Conservation (phyloP, 495 filamentous ascomycete species). For the Xylaria longipes region DNA sequence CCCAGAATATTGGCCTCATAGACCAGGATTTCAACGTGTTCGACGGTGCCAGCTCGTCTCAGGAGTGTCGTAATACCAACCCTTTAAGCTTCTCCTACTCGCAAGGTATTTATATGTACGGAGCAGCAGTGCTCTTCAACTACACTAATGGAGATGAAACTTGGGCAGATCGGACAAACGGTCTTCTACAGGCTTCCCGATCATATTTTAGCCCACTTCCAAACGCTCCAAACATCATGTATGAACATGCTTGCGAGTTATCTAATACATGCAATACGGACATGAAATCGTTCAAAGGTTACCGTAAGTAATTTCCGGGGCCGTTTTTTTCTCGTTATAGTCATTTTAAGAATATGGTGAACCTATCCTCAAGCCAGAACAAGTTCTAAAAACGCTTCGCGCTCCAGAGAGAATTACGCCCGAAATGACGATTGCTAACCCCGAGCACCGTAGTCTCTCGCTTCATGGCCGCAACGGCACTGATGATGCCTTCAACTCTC, state of each 20-base stretch:
- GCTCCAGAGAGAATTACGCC: neutral
- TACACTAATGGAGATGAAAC: slow-evolving; percentile 58
- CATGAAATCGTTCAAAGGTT: slow-evolving; percentile 81
- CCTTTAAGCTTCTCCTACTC: slow-evolving; percentile 66
- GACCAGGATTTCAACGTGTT: slow-evolving; percentile 57
- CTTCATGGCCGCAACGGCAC: slow-evolving; percentile 72
- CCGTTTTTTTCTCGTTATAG: neutral
- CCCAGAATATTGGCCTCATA: slow-evolving; percentile 56
- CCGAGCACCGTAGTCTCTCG: slow-evolving; percentile 52
- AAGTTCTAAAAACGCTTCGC: neutral
- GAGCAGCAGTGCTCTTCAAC: slow-evolving; percentile 70
- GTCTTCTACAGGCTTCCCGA: slow-evolving; percentile 52
- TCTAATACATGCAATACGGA: slow-evolving; percentile 68
- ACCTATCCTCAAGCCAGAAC: too few relatives aligned
- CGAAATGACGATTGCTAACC: neutral
- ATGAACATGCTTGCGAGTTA: slow-evolving; percentile 77
- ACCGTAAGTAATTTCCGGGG: slow-evolving; percentile 39
- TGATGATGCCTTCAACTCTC: slow-evolving; percentile 64
- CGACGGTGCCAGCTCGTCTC: slow-evolving; percentile 58
- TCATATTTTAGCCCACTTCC: slow-evolving; percentile 41
- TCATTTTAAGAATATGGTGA: neutral
- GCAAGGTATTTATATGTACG: slow-evolving; percentile 68
- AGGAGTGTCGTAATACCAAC: slow-evolving; percentile 56
- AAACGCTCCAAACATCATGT: slow-evolving; percentile 63
- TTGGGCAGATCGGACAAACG: slow-evolving; percentile 59